phyloP scores from a whole-genome alignment of 208 protist genomes.

The Trypanosoma boissoni region DNA sequence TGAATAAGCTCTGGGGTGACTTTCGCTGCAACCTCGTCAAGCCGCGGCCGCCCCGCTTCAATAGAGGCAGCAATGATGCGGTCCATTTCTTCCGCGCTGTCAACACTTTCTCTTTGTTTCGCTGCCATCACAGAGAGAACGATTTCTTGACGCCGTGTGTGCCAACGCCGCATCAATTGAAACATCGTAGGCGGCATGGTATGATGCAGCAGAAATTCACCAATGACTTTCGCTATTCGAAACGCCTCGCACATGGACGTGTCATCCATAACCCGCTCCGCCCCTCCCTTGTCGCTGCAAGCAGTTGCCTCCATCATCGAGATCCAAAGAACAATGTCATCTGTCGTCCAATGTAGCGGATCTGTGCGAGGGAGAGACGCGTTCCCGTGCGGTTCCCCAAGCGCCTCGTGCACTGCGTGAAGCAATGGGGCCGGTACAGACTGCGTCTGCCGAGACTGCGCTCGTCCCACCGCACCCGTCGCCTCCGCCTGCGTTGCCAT shows the following conservation, averaged over 20 bases:
- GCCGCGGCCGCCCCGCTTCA: conserved; percentile 4
- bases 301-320: conserved; percentile 32
- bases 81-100: conserved; percentile 9
- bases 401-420: conserved; percentile 6
- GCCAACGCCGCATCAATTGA: conserved; percentile 76
- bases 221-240: conserved; percentile 48
- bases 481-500: too few species aligned
- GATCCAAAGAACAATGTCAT: conserved; percentile 57
- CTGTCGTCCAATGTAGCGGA: conserved; percentile 65
- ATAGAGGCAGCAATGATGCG: too few species aligned
- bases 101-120: conserved; percentile 6
- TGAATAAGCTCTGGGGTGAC: conserved; percentile 44
- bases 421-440: conserved; percentile 8
- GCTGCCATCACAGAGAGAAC: conserved; percentile 27
- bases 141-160: conserved; percentile 57
- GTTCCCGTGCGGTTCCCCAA: conserved; percentile 54
- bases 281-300: background rate
- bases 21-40: conserved; percentile 40
- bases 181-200: conserved; percentile 67
- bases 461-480: too few species aligned
- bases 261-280: conserved; percentile 45
- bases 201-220: conserved; percentile 64
- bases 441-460: too few species aligned
- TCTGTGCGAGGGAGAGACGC: conserved; percentile 41
- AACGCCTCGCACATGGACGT: conserved; percentile 67